Evolutionary conservation across 768 basidiomycete genomes (phyloP), one percentile per base, ranked within the genome.

Genomic region (Xanthoconium stramineum): DNA sequence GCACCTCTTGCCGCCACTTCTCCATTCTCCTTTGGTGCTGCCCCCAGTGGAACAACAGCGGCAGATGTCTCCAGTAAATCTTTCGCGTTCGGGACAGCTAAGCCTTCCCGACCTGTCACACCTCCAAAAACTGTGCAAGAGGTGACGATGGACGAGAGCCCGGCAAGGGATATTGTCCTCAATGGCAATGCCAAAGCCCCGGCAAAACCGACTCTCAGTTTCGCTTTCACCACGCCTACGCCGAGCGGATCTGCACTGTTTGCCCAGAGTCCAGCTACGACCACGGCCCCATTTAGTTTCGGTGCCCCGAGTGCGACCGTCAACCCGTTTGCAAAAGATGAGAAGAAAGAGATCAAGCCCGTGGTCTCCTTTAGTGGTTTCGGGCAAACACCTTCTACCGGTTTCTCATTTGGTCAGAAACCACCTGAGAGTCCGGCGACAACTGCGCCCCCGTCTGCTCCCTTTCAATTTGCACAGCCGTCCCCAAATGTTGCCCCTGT

Each of bases 111-210:
- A 20, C 77, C 87, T n/a, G 72, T 75, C 6, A 89, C 88, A 0
- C 87, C 88, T 11, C 89, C 89, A 3, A 82, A 76, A 54, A 75
- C 76, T 35, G 85, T 84, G 44, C 79, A 84, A 47, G 89, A 89
- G 56, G 81, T 87, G 60, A 81, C 73, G 53, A 91, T 91, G 89
- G 89, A 91, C 39, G 89, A 91, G 70, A 91, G 89, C 61, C 89
- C 89, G 1, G 83, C 81, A 3, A 78, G 88, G 56, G 85, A 86
- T 10, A 72, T 82, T 64, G 80, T 80, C 47, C 59, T 72, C 24
- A 81, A 78, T 57, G 72, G 73, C 15, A 59, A 42, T 33, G 36
- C 59, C 39, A 74, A 73, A 53, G 77, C 75, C 44, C 65, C 73
- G 19, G 72, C 73, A 38, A 73, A 73, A 44, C 75, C 80, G 19